Conservation (phyloP, 2,329 filamentous ascomycete species). For the Colletotrichum eleusines region DNA sequence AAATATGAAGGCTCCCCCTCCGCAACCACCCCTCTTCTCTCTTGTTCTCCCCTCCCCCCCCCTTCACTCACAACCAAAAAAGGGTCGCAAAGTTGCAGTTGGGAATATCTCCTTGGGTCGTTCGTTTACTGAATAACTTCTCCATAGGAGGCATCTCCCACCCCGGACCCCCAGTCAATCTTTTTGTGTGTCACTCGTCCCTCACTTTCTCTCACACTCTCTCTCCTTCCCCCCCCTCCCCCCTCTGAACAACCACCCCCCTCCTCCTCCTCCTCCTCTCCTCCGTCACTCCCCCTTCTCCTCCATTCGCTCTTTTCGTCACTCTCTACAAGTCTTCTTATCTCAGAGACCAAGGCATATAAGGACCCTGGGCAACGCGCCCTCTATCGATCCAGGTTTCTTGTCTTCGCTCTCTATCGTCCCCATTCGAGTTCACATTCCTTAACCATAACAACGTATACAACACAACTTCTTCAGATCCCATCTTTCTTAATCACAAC, state of each 20-base stretch:
- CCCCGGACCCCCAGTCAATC: slow-evolving; percentile 68
- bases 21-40: slow-evolving; percentile 43
- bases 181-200: slow-evolving; percentile 56
- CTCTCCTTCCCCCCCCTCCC: slow-evolving; percentile 44
- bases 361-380: slow-evolving; percentile 36
- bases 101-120: slow-evolving; percentile 64
- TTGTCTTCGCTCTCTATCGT: slow-evolving; percentile 49
- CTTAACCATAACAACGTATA: slow-evolving; percentile 25
- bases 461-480: slow-evolving; percentile 32
- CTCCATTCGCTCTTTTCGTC: slow-evolving; percentile 62
- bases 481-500: slow-evolving; percentile 30
- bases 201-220: slow-evolving; percentile 48
- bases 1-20: slow-evolving; percentile 48
- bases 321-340: slow-evolving; percentile 57
- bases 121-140: slow-evolving; percentile 55
- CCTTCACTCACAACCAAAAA: slow-evolving; percentile 64
- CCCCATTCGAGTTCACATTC: slow-evolving; percentile 43
- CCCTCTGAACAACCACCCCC: slow-evolving; percentile 41
- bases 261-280: slow-evolving; percentile 48
- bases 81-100: slow-evolving; percentile 69
- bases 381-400: slow-evolving; percentile 50
- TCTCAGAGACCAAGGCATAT: slow-evolving; percentile 38
- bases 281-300: slow-evolving; percentile 45
- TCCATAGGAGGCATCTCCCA: slow-evolving; percentile 59
- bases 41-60: slow-evolving; percentile 59